A percentile compares a stretch with the other conserved stretches of the same genome.
These are phyloP conservation scores for Backusella luteola DNA, from an alignment of 192 early-diverging fungal genomes.

Conservation along the genomic window DNA sequence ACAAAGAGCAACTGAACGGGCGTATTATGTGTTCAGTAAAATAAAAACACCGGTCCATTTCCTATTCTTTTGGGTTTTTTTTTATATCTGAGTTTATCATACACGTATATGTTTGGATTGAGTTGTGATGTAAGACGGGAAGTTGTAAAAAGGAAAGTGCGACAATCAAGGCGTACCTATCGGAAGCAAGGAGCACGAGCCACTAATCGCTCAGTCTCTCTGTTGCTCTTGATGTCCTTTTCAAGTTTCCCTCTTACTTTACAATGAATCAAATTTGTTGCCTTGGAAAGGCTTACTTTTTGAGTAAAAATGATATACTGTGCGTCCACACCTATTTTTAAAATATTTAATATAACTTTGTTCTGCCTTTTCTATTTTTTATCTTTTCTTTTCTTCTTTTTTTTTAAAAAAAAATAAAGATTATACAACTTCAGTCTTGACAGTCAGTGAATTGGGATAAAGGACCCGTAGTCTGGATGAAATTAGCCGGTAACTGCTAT, in stretches of 20 bases:
- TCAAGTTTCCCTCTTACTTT: background rate
- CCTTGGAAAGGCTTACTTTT: background rate
- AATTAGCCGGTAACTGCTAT: background rate
- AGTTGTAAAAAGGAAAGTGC: background rate
- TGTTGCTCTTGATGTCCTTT: background rate
- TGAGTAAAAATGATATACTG: background rate
- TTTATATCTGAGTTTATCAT: constrained; percentile 1
- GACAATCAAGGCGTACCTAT: constrained; percentile 6
- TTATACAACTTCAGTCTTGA: background rate
- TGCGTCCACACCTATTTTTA: background rate
- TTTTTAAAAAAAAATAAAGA: background rate
- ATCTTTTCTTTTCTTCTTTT: background rate
- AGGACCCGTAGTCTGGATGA: background rate
- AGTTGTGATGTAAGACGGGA: background rate
- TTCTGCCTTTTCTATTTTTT: background rate
- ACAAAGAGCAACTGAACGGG: background rate
- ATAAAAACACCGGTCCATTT: background rate
- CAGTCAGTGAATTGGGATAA: background rate
- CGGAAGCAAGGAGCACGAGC: constrained; percentile 5
- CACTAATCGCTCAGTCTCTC: background rate
- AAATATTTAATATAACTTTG: background rate
- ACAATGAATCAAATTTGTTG: background rate
- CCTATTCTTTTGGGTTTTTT: background rate
- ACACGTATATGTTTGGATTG: background rate
- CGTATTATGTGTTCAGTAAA: background rate